Conservation (phyloP, 306 rosid species). For the Cucurbita ficifolia region DNA sequence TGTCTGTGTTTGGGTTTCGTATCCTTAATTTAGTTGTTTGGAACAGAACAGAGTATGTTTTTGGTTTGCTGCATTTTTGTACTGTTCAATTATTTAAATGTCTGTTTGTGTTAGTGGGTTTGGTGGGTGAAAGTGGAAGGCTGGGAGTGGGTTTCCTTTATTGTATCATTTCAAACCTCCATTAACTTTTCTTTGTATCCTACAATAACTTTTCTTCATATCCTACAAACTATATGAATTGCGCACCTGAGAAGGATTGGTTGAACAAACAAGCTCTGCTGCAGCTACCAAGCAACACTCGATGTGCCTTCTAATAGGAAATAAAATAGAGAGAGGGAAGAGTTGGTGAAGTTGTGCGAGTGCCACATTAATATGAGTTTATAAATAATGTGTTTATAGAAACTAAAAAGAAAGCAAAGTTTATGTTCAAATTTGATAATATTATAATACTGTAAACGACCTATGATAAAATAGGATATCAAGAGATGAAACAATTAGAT, state of each 20-base stretch:
- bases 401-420: too few relatives aligned
- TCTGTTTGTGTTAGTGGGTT: not conserved
- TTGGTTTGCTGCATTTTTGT: not conserved
- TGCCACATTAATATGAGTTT: too few relatives aligned
- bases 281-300: too few relatives aligned
- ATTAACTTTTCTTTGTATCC: not conserved
- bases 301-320: too few relatives aligned
- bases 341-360: too few relatives aligned
- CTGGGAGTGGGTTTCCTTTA: not conserved
- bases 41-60: not conserved
- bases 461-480: too few relatives aligned
- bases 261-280: too few relatives aligned
- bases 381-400: too few relatives aligned
- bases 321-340: too few relatives aligned
- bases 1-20: not conserved
- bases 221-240: not conserved
- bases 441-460: too few relatives aligned
- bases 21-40: not conserved
- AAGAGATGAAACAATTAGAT: too few relatives aligned
- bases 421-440: too few relatives aligned
- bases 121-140: not conserved
- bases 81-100: not conserved
- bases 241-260: not conserved
- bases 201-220: not conserved
- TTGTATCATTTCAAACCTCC: not conserved